Evolutionary conservation across 441 rosid species (phyloP), one percentile per base, ranked within the genome.

Genomic region (Mallotus repandus): DNA sequence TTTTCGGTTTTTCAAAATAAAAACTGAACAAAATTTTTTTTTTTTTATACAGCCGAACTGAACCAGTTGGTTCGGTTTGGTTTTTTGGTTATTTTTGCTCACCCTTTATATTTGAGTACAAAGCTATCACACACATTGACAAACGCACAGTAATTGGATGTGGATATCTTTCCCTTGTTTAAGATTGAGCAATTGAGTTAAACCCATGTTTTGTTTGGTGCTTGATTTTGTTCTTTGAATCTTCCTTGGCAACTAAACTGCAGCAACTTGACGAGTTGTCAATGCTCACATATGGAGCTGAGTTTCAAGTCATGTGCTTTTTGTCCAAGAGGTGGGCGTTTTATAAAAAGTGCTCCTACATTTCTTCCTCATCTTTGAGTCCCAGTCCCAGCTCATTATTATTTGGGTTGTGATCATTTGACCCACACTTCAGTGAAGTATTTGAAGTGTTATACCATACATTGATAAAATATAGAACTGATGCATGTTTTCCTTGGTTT

Each of bases 21-120:
- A 25, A 25, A 25, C 29, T 25, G 29, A 25, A 25, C 29, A 25
- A n/a, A n/a, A n/a, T n/a, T 25, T 25, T 25, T 25, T 25, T 25
- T 25, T 25, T 25, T 25, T 25, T 25, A 25, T 2, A 25, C 1
- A 25, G 29, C 29, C 29, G 29, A 25, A 25, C 29, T 92, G 97
- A 90, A 87, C 29, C 29, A 25, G 2, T 25, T 2, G 29, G 29
- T 25, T 25, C 29, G 2, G 29, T 25, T 25, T 25, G 29, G 29
- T 25, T 25, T 25, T 25, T 25, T 25, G 29, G 29, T 25, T 25
- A 25, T 25, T 25, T 25, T 25, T 25, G 29, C 29, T 25, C 29
- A 25, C 29, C 29, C 29, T 2, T 25, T 25, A 35, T 35, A 1
- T 35, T 35, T 3, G 41, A 35, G 41, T 35, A 35, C 41, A 2